These are phyloP conservation scores for Penicillium cataractarum DNA, from an alignment of 495 filamentous ascomycete species.

Conservation along the genomic window DNA sequence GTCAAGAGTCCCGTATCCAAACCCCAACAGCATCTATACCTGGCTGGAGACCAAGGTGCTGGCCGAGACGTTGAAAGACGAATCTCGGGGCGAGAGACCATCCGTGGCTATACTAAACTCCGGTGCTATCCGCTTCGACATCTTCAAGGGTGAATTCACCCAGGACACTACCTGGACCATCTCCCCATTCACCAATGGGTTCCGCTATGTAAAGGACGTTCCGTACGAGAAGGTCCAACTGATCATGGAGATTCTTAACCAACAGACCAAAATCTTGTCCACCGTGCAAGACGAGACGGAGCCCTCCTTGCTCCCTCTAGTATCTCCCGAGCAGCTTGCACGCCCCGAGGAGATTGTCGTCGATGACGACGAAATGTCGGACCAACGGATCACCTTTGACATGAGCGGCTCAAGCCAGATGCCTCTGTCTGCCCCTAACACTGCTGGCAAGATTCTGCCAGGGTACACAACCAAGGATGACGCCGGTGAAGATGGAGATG, in stretches of 20 bases:
- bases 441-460: constrained; percentile 51
- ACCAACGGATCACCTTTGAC: neutral
- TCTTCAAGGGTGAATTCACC: constrained; percentile 91
- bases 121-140: constrained; percentile 89
- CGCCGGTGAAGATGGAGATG: constrained; percentile 83
- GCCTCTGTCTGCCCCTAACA: constrained; percentile 25
- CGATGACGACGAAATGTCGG: constrained; percentile 1
- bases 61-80: constrained; percentile 60
- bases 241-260: constrained; percentile 75
- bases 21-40: constrained; percentile 71
- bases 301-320: constrained; percentile 29
- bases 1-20: constrained; percentile 71
- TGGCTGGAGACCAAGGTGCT: constrained; percentile 79
- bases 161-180: constrained; percentile 81
- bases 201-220: constrained; percentile 78
- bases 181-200: constrained; percentile 83
- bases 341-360: constrained; percentile 16
- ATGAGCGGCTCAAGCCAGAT: constrained; percentile 20
- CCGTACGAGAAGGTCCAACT: constrained; percentile 72
- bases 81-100: constrained; percentile 52
- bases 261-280: constrained; percentile 60
- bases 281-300: constrained; percentile 20
- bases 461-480: constrained; percentile 93
- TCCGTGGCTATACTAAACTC: constrained; percentile 81
- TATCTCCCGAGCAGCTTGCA: constrained; percentile 43